A percentile compares a stretch with the other conserved stretches of the same genome.
Conservation (phyloP, 2,329 filamentous ascomycete genomes). For the Monilinia polystroma region DNA sequence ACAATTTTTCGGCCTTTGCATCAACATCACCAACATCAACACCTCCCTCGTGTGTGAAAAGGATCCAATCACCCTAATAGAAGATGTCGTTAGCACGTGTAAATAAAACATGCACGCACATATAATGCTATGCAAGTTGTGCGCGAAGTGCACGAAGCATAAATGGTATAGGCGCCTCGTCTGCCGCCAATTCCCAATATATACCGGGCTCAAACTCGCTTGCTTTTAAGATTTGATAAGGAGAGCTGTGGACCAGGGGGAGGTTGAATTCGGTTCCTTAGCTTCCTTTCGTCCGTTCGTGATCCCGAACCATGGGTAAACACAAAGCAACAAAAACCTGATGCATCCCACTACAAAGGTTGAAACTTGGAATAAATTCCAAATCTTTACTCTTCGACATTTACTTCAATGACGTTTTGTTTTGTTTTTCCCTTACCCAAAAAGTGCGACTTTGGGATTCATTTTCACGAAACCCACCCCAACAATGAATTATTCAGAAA, state of each 20-base stretch:
- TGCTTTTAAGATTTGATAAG: slow-evolving; percentile 24
- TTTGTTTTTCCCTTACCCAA: neutral
- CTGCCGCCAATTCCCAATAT: slow-evolving; percentile 25
- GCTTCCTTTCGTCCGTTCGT: slow-evolving; percentile 39
- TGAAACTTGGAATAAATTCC: slow-evolving; percentile 4
- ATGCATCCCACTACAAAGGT: slow-evolving; percentile 30
- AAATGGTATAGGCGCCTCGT: slow-evolving; percentile 14
- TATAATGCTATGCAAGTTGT: slow-evolving; percentile 25
- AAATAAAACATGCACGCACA: neutral
- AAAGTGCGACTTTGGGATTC: neutral
- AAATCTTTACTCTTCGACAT: slow-evolving; percentile 40
- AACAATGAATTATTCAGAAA: neutral
- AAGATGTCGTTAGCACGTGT: slow-evolving; percentile 32
- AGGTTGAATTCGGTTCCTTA: slow-evolving; percentile 34
- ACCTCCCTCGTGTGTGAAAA: slow-evolving; percentile 99
- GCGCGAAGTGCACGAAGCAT: slow-evolving; percentile 22
- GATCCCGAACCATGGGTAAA: slow-evolving; percentile 17
- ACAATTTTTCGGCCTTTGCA: slow-evolving; percentile 96
- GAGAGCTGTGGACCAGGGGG: slow-evolving; percentile 22
- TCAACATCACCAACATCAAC: slow-evolving; percentile 99
- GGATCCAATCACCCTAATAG: slow-evolving; percentile 92
- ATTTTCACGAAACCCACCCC: neutral
- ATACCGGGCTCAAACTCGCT: slow-evolving; percentile 32
- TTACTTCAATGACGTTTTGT: slow-evolving; percentile 35
- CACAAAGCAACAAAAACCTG: slow-evolving; percentile 31